phyloP scores from a whole-genome alignment of 768 basidiomycete genomes.

The Leccinum sublutescens region DNA sequence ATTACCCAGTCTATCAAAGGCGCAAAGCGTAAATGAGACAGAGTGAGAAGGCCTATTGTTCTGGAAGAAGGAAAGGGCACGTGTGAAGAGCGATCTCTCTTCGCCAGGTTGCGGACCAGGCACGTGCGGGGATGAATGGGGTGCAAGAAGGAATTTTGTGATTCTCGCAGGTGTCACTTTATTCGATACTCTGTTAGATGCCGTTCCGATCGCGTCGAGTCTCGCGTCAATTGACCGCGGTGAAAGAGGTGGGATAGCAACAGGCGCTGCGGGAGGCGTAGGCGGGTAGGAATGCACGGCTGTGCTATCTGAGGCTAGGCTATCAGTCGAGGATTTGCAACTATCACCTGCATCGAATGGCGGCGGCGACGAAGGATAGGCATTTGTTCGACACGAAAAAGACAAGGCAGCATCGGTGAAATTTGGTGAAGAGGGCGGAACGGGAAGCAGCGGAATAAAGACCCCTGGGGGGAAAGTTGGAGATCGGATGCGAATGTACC shows the following conservation, averaged over 20 bases:
- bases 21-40: slow-evolving; percentile 57
- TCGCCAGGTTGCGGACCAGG: slow-evolving; percentile 29
- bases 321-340: slow-evolving; percentile 28
- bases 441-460: slow-evolving; percentile 54
- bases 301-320: slow-evolving; percentile 31
- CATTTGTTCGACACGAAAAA: slow-evolving; percentile 52
- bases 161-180: slow-evolving; percentile 24
- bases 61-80: slow-evolving; percentile 48
- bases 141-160: slow-evolving; percentile 53
- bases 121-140: slow-evolving; percentile 40
- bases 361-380: slow-evolving; percentile 24
- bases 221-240: slow-evolving; percentile 33
- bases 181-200: not conserved
- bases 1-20: slow-evolving; percentile 19
- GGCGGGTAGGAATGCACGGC: slow-evolving; percentile 57
- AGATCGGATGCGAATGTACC: slow-evolving; percentile 78
- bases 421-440: slow-evolving; percentile 45
- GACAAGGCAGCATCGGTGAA: slow-evolving; percentile 51
- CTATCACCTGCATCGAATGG: slow-evolving; percentile 6
- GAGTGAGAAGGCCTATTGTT: slow-evolving; percentile 55
- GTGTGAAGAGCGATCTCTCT: slow-evolving; percentile 46
- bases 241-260: slow-evolving; percentile 34
- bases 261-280: slow-evolving; percentile 41
- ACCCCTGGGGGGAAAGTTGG: slow-evolving; percentile 65
- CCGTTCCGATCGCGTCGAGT: slow-evolving; percentile 20